A percentile compares a stretch with the other conserved stretches of the same genome.
These are phyloP conservation scores for Populus tremula DNA, from an alignment of 345 rosid species.

Conservation along the genomic window DNA sequence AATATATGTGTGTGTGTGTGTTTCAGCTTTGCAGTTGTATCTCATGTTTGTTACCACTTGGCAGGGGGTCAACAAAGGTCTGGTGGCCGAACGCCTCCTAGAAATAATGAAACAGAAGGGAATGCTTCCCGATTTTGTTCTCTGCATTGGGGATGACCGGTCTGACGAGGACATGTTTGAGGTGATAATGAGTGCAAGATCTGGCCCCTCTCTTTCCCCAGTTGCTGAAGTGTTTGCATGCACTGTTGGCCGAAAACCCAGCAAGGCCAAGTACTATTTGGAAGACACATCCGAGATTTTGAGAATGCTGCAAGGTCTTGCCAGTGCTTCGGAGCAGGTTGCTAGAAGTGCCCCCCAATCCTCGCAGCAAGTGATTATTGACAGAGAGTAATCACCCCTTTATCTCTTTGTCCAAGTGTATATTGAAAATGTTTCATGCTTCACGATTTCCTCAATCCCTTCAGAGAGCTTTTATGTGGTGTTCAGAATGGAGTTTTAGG, in stretches of 20 bases:
- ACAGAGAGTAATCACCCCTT: background rate
- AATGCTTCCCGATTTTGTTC: conserved; percentile 72
- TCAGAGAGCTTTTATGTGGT: background rate
- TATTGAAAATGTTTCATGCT: background rate
- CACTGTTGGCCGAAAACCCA: conserved; percentile 87
- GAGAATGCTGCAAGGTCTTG: conserved; percentile 69
- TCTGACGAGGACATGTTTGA: conserved; percentile 98
- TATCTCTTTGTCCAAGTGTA: background rate
- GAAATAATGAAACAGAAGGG: conserved; percentile 58
- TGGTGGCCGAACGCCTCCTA: conserved; percentile 67
- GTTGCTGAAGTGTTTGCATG: conserved; percentile 90
- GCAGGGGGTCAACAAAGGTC: conserved; percentile 92
- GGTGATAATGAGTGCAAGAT: conserved; percentile 61
- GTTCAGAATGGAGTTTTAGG: background rate
- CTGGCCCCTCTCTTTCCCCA: conserved; percentile 63
- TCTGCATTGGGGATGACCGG: conserved; percentile 89
- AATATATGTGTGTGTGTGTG: background rate
- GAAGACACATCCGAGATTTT: conserved; percentile 76
- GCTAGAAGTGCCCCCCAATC: background rate
- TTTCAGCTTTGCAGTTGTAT: background rate
- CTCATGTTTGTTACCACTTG: background rate
- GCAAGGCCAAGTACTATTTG: conserved; percentile 90
- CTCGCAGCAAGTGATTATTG: background rate
- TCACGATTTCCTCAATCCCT: background rate
- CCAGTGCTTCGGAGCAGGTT: conserved; percentile 43